Percentiles rank a stretch among this genome's conserved stretches.
Evolutionary conservation across 768 basidiomycete genomes (phyloP).

Genomic region (Naganishia kalamii): DNA sequence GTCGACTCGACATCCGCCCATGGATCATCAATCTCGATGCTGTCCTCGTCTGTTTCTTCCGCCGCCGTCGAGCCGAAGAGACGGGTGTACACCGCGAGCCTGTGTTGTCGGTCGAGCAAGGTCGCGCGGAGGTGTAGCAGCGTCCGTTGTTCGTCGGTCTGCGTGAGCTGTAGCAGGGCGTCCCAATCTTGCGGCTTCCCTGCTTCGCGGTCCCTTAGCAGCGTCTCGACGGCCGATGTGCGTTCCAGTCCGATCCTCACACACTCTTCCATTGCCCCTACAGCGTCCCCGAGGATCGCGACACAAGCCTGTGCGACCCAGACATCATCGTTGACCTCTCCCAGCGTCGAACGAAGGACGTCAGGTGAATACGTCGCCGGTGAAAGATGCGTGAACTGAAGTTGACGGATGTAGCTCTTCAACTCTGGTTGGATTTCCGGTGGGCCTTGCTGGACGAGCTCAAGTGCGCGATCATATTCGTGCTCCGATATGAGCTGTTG

Average conservation of each 20-base stretch:
- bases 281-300: constrained; percentile 61
- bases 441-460: background rate
- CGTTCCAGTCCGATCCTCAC: constrained; percentile 62
- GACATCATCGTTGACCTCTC: constrained; percentile 58
- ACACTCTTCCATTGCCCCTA: constrained; percentile 55
- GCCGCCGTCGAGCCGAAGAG: constrained; percentile 39
- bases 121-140: constrained; percentile 49
- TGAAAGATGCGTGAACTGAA: background rate
- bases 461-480: background rate
- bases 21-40: constrained; percentile 55
- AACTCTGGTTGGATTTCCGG: background rate
- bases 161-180: constrained; percentile 57
- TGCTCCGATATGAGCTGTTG: background rate
- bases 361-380: constrained; percentile 53
- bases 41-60: constrained; percentile 47
- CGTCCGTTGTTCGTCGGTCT: background rate
- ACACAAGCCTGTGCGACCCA: constrained; percentile 72
- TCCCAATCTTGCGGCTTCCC: constrained; percentile 56
- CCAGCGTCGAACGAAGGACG: constrained; percentile 52
- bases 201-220: constrained; percentile 22
- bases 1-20: constrained; percentile 58
- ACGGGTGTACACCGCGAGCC: constrained; percentile 49
- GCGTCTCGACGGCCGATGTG: constrained; percentile 52
- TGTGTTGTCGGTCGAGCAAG: constrained; percentile 65
- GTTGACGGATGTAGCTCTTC: constrained; percentile 7